Evolutionary conservation across 305 asterid species (phyloP).

Genomic region (Caryopteris hybrid): DNA sequence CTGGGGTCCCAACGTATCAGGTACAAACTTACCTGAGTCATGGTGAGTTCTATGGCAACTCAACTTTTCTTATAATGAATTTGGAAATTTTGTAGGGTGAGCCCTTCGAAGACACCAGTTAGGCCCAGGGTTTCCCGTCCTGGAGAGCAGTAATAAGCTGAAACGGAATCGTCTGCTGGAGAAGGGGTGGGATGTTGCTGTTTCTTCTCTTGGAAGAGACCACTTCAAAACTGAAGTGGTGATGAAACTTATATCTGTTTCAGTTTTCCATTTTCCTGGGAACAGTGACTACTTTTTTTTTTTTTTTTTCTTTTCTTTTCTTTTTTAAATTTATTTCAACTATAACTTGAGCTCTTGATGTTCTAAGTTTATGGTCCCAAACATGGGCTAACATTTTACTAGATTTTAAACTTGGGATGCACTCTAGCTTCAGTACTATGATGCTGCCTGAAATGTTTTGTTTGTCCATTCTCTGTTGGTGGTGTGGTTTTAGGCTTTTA

Average conservation of each 20-base stretch:
- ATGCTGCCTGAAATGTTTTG: no score
- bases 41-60: background rate
- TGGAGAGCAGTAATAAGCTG: slow-evolving; percentile 9
- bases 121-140: slow-evolving; percentile 48
- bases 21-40: slow-evolving; percentile 25
- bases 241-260: slow-evolving; percentile 16
- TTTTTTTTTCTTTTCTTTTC: background rate
- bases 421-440: no score
- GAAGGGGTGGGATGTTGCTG: background rate
- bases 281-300: background rate
- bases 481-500: no score
- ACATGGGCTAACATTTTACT: background rate
- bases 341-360: slow-evolving; percentile 10
- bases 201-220: slow-evolving; percentile 19
- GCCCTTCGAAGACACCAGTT: slow-evolving; percentile 66
- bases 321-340: background rate
- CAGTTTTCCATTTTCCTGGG: slow-evolving; percentile 18
- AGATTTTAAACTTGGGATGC: slow-evolving; percentile 7
- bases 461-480: no score
- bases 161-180: background rate
- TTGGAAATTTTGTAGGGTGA: slow-evolving; percentile 36
- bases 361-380: slow-evolving; percentile 4
- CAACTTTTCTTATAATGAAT: background rate
- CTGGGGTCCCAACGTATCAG: slow-evolving; percentile 85
- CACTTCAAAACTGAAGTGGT: slow-evolving; percentile 22